phyloP scores from a whole-genome alignment of 78 protist genomes.

The Monosiga brevicollis region DNA sequence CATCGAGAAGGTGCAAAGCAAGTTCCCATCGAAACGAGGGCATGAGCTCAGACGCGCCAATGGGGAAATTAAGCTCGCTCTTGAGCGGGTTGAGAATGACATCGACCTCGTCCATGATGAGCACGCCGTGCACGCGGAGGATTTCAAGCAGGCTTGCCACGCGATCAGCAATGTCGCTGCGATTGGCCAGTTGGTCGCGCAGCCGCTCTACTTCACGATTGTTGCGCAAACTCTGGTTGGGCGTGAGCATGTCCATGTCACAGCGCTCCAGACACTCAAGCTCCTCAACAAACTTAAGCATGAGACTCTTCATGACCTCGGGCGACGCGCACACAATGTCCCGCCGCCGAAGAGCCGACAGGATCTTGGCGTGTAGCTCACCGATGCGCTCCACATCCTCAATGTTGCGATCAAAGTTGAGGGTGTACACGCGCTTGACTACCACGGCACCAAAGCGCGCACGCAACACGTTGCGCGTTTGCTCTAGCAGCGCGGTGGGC shows the following conservation, averaged over 20 bases:
- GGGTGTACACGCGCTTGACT: slow-evolving; percentile 47
- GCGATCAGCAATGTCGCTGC: slow-evolving; percentile 10
- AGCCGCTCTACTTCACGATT: not conserved
- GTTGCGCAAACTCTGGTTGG: not conserved
- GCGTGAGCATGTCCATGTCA: not conserved
- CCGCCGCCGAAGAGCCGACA: not conserved
- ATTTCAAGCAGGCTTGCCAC: slow-evolving; percentile 1
- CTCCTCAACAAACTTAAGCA: slow-evolving; percentile 51
- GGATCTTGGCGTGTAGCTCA: not conserved
- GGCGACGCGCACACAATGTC: slow-evolving; percentile 29
- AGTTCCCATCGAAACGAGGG: slow-evolving; percentile 58
- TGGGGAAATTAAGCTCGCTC: slow-evolving; percentile 73
- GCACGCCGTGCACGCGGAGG: not conserved
- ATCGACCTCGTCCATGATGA: slow-evolving; percentile 30
- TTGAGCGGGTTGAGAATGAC: slow-evolving; percentile 67
- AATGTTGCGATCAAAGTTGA: slow-evolving; percentile 27
- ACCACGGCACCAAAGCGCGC: slow-evolving; percentile 40
- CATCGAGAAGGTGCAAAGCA: slow-evolving; percentile 52
- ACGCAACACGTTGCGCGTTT: slow-evolving; percentile 42
- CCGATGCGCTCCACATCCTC: not conserved
- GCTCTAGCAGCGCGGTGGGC: slow-evolving; percentile 53
- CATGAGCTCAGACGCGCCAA: slow-evolving; percentile 36
- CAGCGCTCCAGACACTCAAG: slow-evolving; percentile 20
- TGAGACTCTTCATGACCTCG: slow-evolving; percentile 37
- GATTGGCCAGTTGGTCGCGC: not conserved